Base-by-base conservation (phyloP, 805 yeast species). In the Yamadazyma ubonensis region DNA sequence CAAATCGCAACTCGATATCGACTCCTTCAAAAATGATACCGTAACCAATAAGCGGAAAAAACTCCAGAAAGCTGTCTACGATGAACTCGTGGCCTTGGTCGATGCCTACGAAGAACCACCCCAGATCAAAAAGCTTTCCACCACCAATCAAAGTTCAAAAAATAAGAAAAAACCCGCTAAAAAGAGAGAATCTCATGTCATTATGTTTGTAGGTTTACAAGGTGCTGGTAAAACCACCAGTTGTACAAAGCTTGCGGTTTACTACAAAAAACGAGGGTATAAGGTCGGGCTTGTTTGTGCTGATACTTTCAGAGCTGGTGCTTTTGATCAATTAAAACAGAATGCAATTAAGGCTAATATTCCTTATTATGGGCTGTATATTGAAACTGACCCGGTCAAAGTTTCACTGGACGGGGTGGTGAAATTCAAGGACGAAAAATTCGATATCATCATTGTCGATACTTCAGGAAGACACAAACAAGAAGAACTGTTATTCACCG, bases 211-310 rank as follows among this genome's bases (percentile, higher is more conserved):
- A 43, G 99, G 99, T 58, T 71, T 93, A 44, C 99, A 93, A 63
- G 99, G 99, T 70, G 93, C 98, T 9, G 99, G 99, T 75, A 93
- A 93, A 61, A 93, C 99, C 22, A 93, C 99, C 0, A 82, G 96
- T 2, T 90, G 97, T 79, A 93, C 99, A 1, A 93, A 93, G 54
- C 71, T 91, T 53, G 99, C 99, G 0, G 95, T 88, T 2, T 90
- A 86, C 59, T 93, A 93, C 60, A 91, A 89, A 56, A 79, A 90
- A 57, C 74, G 97, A 56, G 97, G 97, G 2, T 88, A 82, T 65
- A 90, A 89, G 59, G 96, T 88, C 33, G 98, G 98, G 38, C 71
- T 93, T 58, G 98, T 93, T 18, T 93, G 99, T 78, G 99, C 99
- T 2, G 99, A 93, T 71, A 93, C 99, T 21, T 93, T 91, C 74